Evolutionary conservation across 768 basidiomycete species (phyloP).

Genomic region (Heimioporus sp.): DNA sequence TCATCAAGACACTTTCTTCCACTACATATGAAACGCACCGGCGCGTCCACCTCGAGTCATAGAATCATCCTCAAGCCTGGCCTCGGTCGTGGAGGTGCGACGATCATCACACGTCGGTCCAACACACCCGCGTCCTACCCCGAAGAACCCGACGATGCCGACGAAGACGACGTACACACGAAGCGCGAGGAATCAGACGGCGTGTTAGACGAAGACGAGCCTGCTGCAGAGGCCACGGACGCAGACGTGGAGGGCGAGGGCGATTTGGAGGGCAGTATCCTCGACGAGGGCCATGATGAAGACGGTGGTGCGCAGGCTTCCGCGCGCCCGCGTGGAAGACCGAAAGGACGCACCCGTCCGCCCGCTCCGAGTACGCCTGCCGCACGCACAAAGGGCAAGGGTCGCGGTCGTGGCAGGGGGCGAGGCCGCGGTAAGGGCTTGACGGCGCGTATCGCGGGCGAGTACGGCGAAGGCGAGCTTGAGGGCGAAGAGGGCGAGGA

Average conservation of each 20-base stretch:
- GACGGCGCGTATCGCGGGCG: constrained; percentile 23
- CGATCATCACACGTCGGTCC: constrained; percentile 25
- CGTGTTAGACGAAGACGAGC: constrained; percentile 32
- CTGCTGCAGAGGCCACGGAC: constrained; percentile 22
- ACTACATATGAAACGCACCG: constrained; percentile 21
- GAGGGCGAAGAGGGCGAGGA: constrained; percentile 40
- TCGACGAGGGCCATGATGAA: constrained; percentile 29
- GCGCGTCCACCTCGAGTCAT: constrained; percentile 20
- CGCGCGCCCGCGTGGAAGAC: constrained; percentile 35
- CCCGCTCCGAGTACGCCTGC: constrained; percentile 28
- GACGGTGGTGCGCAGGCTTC: constrained; percentile 29
- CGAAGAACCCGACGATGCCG: constrained; percentile 21
- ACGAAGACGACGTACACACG: constrained; percentile 25
- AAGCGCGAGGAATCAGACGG: constrained; percentile 33
- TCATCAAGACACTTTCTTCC: neutral
- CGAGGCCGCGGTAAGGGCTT: constrained; percentile 35
- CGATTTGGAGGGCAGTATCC: constrained; percentile 30
- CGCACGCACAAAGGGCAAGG: constrained; percentile 30
- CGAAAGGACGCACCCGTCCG: constrained; percentile 39
- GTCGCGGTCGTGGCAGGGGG: constrained; percentile 43
- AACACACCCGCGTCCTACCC: constrained; percentile 22
- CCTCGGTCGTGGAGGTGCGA: constrained; percentile 25
- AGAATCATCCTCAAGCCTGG: constrained; percentile 45
- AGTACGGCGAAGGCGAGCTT: constrained; percentile 39
- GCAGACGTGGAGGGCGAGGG: constrained; percentile 29